Evolutionary conservation across 805 yeast genomes (phyloP).

Genomic region (Barnettozyma sucrosica): DNA sequence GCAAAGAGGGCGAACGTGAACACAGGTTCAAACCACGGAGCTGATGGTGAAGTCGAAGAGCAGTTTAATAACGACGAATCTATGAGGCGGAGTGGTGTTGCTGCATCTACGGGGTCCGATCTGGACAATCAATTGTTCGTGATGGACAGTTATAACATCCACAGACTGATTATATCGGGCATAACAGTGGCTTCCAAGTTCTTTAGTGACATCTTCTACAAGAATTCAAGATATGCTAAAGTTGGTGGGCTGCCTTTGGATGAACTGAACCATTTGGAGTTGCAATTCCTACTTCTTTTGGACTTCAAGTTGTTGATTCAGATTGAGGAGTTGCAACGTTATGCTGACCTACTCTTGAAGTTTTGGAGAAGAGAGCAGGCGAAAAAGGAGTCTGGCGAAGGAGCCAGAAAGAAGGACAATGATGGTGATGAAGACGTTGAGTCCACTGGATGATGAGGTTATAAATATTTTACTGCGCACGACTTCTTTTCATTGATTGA

Average conservation of each 20-base stretch:
- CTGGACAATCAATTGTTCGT: constrained; percentile 64
- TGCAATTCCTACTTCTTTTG: constrained; percentile 76
- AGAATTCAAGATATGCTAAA: constrained; percentile 89
- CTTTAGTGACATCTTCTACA: constrained; percentile 90
- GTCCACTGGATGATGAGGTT: neutral
- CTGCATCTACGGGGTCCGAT: constrained; percentile 2
- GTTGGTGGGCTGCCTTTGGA: constrained; percentile 93
- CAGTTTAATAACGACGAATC: constrained; percentile 11
- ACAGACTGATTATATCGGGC: constrained; percentile 88
- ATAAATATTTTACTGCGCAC: too few species aligned
- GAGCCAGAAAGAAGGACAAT: neutral
- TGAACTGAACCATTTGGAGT: constrained; percentile 86
- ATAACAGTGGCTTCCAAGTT: constrained; percentile 94
- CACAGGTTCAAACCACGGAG: neutral
- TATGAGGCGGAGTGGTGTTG: neutral
- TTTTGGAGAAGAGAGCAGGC: constrained; percentile 69
- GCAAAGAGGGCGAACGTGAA: constrained; percentile 72
- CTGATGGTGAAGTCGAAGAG: constrained; percentile 20
- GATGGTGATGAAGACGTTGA: constrained; percentile 7
- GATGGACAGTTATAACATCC: constrained; percentile 94
- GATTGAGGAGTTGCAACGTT: constrained; percentile 83
- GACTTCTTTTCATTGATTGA: neutral
- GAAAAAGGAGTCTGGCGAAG: constrained; percentile 9
- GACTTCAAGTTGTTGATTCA: constrained; percentile 86
- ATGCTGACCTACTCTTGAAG: constrained; percentile 78